Evolutionary conservation across 768 basidiomycete species (phyloP).

Genomic region (Lactifluus hygrophoroides): DNA sequence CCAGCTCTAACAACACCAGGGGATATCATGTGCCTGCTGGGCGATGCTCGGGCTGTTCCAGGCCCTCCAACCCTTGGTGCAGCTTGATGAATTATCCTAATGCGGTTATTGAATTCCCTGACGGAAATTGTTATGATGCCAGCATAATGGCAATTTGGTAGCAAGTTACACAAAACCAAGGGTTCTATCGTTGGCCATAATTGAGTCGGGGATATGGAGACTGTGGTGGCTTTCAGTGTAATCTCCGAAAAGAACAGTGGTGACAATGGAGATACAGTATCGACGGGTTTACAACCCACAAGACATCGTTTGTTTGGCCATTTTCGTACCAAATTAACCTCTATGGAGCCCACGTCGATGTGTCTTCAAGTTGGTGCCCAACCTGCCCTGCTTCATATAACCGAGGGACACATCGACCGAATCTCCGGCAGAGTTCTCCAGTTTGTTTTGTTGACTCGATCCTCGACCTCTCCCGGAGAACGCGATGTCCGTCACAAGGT

Average conservation of each 20-base stretch:
- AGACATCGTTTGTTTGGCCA: conserved; percentile 66
- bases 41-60: conserved; percentile 68
- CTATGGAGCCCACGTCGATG: conserved; percentile 47
- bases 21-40: conserved; percentile 67
- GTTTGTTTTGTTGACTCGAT: conserved; percentile 61
- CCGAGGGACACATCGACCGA: conserved; percentile 53
- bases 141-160: conserved; percentile 48
- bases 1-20: conserved; percentile 25
- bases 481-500: conserved; percentile 48
- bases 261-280: too few relatives aligned
- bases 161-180: conserved; percentile 57
- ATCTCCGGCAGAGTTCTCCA: conserved; percentile 54
- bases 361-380: conserved; percentile 60
- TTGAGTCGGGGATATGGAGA: conserved; percentile 51
- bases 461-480: conserved; percentile 58
- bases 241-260: too few relatives aligned
- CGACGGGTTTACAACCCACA: too few relatives aligned
- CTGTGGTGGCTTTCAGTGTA: conserved; percentile 50
- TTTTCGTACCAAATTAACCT: conserved; percentile 63
- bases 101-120: conserved; percentile 1
- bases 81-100: conserved; percentile 42
- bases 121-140: background rate
- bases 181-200: conserved; percentile 57
- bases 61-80: conserved; percentile 74
- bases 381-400: conserved; percentile 59